Base-by-base conservation (phyloP, 2,329 filamentous ascomycete genomes). In the Pseudocercospora fuligena region DNA sequence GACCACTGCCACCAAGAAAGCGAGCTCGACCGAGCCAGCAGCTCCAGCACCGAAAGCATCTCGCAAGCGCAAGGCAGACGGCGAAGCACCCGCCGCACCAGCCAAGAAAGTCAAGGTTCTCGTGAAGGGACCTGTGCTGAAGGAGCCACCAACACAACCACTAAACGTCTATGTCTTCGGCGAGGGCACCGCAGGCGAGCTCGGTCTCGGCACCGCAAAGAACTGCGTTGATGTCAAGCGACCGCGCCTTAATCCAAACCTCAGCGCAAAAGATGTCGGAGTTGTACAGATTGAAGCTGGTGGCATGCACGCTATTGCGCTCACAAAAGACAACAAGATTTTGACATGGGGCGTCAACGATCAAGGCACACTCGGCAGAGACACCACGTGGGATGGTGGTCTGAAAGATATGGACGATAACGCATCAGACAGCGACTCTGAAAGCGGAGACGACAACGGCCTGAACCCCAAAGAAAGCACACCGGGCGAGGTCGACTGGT, bases 341-440 rank as follows among this genome's bases (percentile, higher is more conserved):
- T 82, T 93, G 62, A 93, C 91, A 29, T 96, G 92, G 92, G 92
- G 92, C 62, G 92, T 95, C 72, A 95, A 95, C 76, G 92, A 96
- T 75, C 89, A 93, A 75, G 90, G 91, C 69, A 91, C 92, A 8
- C 85, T 96, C 43, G 92, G 92, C 49, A 86, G 92, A 75, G 87
- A 92, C 75, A 94, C 91, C 2, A 81, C 81, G 12, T 90, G 89
- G 85, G 87, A 90, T 1, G 90, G 90, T 58, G 88, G 88, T 61
- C 79, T 85, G 73, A 82, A 82, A 69, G 84, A 86, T 65, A 81
- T 85, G 59, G 82, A 83, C 47, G 82, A 80, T 12, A 85, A 88
- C 62, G 83, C 84, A 14, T 87, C 87, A 21, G 85, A 84, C 8
- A 84, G 82, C n/a, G 83, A 84, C 53, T 84, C 85, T 31, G 73